Base-by-base conservation (phyloP, 2,329 filamentous ascomycete species). In the Elsinoe fawcettii region DNA sequence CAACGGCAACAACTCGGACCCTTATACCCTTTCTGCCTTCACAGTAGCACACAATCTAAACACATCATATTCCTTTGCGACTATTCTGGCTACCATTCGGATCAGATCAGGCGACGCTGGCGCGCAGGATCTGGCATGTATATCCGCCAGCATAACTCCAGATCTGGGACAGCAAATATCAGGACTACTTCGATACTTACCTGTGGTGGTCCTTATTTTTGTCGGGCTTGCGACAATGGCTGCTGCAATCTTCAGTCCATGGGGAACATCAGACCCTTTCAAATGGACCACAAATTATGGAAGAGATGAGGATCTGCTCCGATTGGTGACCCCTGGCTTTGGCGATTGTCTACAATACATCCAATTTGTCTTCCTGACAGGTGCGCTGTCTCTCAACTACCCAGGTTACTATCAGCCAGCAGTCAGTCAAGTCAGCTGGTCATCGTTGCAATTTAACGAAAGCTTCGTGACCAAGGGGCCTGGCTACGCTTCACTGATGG, bases 271-370 rank as follows among this genome's bases (percentile, higher is more conserved):
- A 6, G 88, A 99, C 68, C 79, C 92, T 18, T 97, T 97, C 70
- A 85, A 88, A 63, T 99, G 92, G 90, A 90, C 90, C n/a, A 95
- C 90, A 67, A 99, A 99, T 69, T 97, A 95, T 69, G 93, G 93
- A 34, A 84, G 92, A 64, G 93, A 99, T 65, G 88, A 89, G 60
- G 93, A 99, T 73, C 77, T 96, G 63, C 77, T 99, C 56, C 85
- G 93, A 57, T 78, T 99, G 49, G 90, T 99, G 32, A 99, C 93
- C 0, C 93, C 93, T 4, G 93, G 93, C 0, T 97, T 99, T 69
- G 90, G 90, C 5, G 93, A 99, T 69, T 99, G 93, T 67, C 78
- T 99, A 57, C 91, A 97, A 71, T 97, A 99, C 70, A 88, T 99
- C 16, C 93, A 99, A 68, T 99, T 96, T 65, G 79, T 93, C 56